Conservation (phyloP, 2,329 filamentous ascomycete species). For the Dryadomyces quercivorus region DNA sequence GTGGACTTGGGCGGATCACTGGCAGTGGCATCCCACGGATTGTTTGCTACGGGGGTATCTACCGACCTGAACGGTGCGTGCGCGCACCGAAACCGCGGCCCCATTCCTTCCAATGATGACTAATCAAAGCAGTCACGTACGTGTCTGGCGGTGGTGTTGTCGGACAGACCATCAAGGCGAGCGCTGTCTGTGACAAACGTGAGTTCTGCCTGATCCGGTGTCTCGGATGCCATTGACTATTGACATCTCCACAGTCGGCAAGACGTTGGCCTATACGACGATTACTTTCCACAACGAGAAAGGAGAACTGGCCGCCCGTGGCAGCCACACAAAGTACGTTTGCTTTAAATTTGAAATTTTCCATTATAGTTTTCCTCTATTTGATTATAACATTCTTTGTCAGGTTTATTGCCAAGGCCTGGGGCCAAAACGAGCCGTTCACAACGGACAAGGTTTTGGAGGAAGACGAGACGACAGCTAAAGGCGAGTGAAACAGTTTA, state of each 20-base stretch:
- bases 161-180: conserved; percentile 43
- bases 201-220: conserved; percentile 11
- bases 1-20: conserved; percentile 55
- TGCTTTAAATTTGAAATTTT: no score
- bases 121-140: conserved; percentile 42
- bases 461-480: conserved; percentile 12
- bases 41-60: conserved; percentile 51
- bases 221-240: not conserved
- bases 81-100: not conserved
- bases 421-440: conserved; percentile 13
- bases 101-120: not conserved
- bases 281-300: conserved; percentile 46
- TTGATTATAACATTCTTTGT: conserved; percentile 11
- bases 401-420: conserved; percentile 17
- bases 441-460: conserved; percentile 7
- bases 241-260: conserved; percentile 36
- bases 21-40: conserved; percentile 51
- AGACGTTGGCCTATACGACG: conserved; percentile 48
- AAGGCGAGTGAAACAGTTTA: not conserved
- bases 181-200: conserved; percentile 52
- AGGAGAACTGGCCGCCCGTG: conserved; percentile 47
- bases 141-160: conserved; percentile 43
- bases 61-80: conserved; percentile 48
- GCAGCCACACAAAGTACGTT: conserved; percentile 53
- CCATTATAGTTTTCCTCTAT: not conserved